phyloP scores from a whole-genome alignment of 2,329 filamentous ascomycete genomes.

The Paraphoma chrysanthemicola region DNA sequence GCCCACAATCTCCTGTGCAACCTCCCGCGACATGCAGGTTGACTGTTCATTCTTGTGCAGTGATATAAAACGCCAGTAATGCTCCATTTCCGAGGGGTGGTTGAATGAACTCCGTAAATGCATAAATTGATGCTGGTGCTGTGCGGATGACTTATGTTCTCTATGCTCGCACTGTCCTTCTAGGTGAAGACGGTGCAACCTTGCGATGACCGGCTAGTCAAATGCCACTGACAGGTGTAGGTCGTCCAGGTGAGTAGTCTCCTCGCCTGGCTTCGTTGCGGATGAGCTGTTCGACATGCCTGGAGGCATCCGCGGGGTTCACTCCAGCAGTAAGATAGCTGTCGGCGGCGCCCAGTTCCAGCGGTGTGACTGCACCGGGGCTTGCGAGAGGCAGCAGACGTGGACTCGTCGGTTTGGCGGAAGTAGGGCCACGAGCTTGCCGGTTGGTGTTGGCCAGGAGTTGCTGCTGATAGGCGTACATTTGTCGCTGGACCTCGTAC shows the following conservation, averaged over 20 bases:
- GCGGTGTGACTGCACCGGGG: constrained; percentile 60
- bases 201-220: constrained; percentile 32
- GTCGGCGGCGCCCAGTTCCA: constrained; percentile 55
- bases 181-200: constrained; percentile 5
- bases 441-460: constrained; percentile 41
- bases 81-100: constrained; percentile 25
- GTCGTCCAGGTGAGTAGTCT: constrained; percentile 39
- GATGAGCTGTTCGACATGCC: constrained; percentile 56
- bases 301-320: constrained; percentile 44
- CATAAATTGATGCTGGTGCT: constrained; percentile 1
- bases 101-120: constrained; percentile 15
- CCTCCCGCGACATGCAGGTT: constrained; percentile 1
- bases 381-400: constrained; percentile 58
- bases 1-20: constrained; percentile 2
- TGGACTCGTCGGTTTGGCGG: constrained; percentile 54
- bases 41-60: constrained; percentile 6
- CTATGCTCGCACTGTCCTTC: constrained; percentile 5
- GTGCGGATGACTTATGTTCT: background rate
- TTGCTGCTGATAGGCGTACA: constrained; percentile 58
- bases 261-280: constrained; percentile 50
- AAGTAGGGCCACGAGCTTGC: constrained; percentile 27
- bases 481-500: constrained; percentile 58
- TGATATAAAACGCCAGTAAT: constrained; percentile 44
- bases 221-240: constrained; percentile 38
- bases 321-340: constrained; percentile 56